Evolutionary conservation across 2,329 filamentous ascomycete species (phyloP).

Genomic region (Neocucurbitaria cava): DNA sequence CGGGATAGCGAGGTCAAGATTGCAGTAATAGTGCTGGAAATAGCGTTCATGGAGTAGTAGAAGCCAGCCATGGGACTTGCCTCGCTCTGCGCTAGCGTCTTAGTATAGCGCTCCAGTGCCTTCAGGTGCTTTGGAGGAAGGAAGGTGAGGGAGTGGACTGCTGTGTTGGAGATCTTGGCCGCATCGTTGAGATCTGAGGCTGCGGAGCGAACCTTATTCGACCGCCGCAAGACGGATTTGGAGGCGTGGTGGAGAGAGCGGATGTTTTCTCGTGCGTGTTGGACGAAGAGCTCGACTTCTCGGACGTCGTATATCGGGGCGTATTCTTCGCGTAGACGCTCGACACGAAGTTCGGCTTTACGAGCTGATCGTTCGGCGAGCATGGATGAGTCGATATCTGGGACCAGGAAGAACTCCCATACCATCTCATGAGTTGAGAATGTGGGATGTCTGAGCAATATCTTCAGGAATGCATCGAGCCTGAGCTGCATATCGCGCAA

Average conservation of each 20-base stretch:
- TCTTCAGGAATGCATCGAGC: conserved; percentile 86
- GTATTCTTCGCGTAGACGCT: conserved; percentile 88
- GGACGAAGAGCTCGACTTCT: conserved; percentile 92
- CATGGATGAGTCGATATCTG: conserved; percentile 87
- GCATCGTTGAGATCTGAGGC: conserved; percentile 73
- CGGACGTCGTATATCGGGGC: conserved; percentile 79
- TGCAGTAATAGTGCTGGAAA: conserved; percentile 84
- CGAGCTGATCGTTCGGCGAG: conserved; percentile 86
- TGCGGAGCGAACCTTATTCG: conserved; percentile 74
- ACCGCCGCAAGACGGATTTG: conserved; percentile 79
- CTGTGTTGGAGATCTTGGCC: conserved; percentile 59
- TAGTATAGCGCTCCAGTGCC: conserved; percentile 76
- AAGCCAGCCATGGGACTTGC: conserved; percentile 76
- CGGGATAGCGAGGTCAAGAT: conserved; percentile 80
- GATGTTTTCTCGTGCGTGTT: conserved; percentile 88
- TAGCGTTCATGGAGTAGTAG: conserved; percentile 76
- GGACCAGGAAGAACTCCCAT: conserved; percentile 98
- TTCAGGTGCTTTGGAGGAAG: conserved; percentile 72
- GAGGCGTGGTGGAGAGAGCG: conserved; percentile 83
- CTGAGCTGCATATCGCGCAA: conserved; percentile 86
- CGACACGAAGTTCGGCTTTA: conserved; percentile 82
- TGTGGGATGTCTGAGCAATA: conserved; percentile 85
- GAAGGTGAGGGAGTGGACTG: conserved; percentile 65
- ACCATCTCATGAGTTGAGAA: conserved; percentile 96
- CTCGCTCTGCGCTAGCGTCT: conserved; percentile 69